Evolutionary conservation across 495 filamentous ascomycete species (phyloP), one percentile per base, ranked within the genome.

Genomic region (Hypoxylon subgilvum): DNA sequence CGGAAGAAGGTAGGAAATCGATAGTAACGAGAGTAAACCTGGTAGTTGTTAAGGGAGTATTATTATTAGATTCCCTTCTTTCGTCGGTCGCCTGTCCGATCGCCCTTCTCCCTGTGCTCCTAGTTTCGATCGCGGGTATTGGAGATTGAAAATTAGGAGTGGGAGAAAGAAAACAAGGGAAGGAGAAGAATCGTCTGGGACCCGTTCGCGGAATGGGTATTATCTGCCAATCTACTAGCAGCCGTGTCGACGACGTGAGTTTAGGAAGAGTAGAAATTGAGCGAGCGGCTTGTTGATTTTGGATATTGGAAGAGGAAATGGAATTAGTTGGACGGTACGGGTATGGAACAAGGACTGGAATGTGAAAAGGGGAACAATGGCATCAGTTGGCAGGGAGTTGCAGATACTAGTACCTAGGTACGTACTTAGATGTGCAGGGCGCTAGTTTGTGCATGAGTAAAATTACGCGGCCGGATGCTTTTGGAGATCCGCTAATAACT

Each of bases 161-260:
- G n/a, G n/a, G n/a, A n/a, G n/a, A n/a, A n/a, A n/a, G n/a, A n/a
- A n/a, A n/a, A n/a, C n/a, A n/a, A n/a, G n/a, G n/a, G n/a, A n/a
- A n/a, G n/a, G n/a, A n/a, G n/a, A n/a, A n/a, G n/a, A n/a, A n/a
- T n/a, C n/a, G n/a, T n/a, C n/a, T 32, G 16, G 17, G 23, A 64
- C 61, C 61, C 53, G 61, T 64, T 64, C 54, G 32, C 49, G 53
- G 59, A 63, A 63, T 47, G 59, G 59, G 59, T 51, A 47, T 51
- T 36, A 25, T 30, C 23, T 23, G 49, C 36, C 36, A 42, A 50
- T 57, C 36, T 28, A 34, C 22, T 42, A 40, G 41, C 52, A 47
- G 30, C 45, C 36, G 36, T 25, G 27, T 49, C 53, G 55, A 58
- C 38, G 45, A 52, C 38, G 55, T 19, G 35, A 39, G 30, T 25